Percentiles rank a stretch among this genome's conserved stretches.
phyloP scores from a whole-genome alignment of 805 yeast species.

The Lipomyces spencermartinsiae region DNA sequence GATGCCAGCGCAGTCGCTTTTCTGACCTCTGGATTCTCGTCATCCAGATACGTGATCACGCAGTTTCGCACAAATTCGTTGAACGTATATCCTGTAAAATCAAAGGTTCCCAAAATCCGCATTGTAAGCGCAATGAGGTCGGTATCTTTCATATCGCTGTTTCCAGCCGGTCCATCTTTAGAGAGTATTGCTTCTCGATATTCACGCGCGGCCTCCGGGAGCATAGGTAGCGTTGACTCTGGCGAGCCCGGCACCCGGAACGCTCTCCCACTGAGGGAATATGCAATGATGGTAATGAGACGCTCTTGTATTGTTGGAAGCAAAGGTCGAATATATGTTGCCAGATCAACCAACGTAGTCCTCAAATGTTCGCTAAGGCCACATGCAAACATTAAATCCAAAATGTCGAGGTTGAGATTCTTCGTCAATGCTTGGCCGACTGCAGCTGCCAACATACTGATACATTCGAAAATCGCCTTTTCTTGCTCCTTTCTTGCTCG shows the following conservation, averaged over 20 bases:
- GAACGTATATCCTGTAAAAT: constrained; percentile 75
- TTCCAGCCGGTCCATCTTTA: constrained; percentile 64
- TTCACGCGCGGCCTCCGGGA: constrained; percentile 66
- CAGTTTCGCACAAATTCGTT: constrained; percentile 88
- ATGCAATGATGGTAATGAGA: constrained; percentile 71
- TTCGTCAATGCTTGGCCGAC: constrained; percentile 94
- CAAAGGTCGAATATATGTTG: constrained; percentile 77
- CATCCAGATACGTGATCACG: constrained; percentile 82
- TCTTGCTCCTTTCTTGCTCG: constrained; percentile 73
- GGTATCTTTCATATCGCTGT: constrained; percentile 54
- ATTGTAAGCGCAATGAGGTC: constrained; percentile 75
- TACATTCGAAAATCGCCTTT: constrained; percentile 85
- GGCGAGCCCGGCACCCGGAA: constrained; percentile 90
- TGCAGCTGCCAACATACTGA: constrained; percentile 83
- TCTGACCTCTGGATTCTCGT: constrained; percentile 77
- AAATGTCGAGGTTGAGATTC: constrained; percentile 78
- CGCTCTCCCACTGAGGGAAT: constrained; percentile 77
- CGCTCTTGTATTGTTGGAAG: constrained; percentile 74
- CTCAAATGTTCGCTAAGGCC: constrained; percentile 85
- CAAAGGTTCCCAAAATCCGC: constrained; percentile 74
- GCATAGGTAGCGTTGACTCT: constrained; percentile 53
- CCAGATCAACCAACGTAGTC: constrained; percentile 70
- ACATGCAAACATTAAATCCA: constrained; percentile 80
- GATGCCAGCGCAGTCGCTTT: constrained; percentile 85
- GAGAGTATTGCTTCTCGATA: constrained; percentile 76